phyloP scores from a whole-genome alignment of 2,329 filamentous ascomycete species.

The Penicillium glabrum region DNA sequence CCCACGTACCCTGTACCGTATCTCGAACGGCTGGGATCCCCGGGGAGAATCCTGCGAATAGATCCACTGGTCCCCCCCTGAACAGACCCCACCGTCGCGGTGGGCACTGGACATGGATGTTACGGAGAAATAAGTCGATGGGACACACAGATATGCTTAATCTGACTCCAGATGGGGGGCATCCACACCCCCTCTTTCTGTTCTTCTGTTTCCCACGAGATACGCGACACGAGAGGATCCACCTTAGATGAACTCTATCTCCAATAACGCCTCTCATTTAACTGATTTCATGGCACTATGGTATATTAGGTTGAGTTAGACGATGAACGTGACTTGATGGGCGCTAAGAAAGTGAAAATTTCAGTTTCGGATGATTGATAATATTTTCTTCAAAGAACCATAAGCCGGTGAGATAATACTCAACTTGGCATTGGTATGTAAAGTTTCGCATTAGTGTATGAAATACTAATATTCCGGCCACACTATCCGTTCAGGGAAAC shows the following conservation, averaged over 20 bases:
- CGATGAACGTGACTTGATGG: background rate
- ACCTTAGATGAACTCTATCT: conserved; percentile 3
- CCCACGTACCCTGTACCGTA: conserved; percentile 12
- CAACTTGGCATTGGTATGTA: background rate
- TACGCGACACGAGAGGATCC: conserved; percentile 2
- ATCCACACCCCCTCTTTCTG: conserved; percentile 13
- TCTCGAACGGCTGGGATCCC: conserved; percentile 17
- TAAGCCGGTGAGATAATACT: background rate
- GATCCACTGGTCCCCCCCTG: conserved; percentile 20
- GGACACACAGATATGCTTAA: conserved; percentile 30
- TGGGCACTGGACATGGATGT: conserved; percentile 29
- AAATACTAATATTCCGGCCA: background rate
- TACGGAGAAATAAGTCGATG: conserved; percentile 24
- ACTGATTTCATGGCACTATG: background rate
- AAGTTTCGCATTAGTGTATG: background rate
- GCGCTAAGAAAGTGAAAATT: background rate
- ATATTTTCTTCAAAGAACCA: background rate
- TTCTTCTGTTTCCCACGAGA: conserved; percentile 1
- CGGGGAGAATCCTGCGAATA: conserved; percentile 20
- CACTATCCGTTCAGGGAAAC: background rate
- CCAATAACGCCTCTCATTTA: background rate
- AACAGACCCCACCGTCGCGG: conserved; percentile 19
- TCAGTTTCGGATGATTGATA: background rate
- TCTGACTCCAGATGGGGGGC: conserved; percentile 23
- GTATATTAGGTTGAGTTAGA: background rate